Evolutionary conservation across 805 yeast species (phyloP), one percentile per base, ranked within the genome.

Genomic region (Wickerhamomyces strasburgensis): DNA sequence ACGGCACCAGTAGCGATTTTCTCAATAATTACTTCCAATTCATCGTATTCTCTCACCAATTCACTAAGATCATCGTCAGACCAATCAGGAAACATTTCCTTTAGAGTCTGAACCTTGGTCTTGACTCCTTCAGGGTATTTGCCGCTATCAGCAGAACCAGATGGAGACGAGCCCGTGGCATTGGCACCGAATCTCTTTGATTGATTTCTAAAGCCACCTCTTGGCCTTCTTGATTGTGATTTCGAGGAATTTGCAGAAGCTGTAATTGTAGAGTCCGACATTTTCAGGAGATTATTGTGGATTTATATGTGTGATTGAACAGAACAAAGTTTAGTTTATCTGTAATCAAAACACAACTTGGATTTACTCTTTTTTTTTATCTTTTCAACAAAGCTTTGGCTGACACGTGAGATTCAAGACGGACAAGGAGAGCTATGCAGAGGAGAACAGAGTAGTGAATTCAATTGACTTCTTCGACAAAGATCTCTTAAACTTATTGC

Each of bases 61-160:
- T 81, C 75, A 31, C 70, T 64, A 57, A 93, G 76, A 58, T 93
- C 98, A 19, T 84, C 95, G 37, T 73, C 69, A 33, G 84, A 74
- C 98, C 98, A 93, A 57, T 85, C 96, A 30, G 97, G 95, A 67
- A 93, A 89, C 68, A 93, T 71, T 63, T 90, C 98, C 34, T 71
- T 61, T 50, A 90, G 73, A 26, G 84, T 75, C 37, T 62, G 62
- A 41, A 75, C 67, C 57, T 73, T 67, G 37, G 51, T 51, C 40
- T 58, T 58, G 31, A 54, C 42, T 33, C 59, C 66, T 29, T 62
- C 54, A 37, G 49, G 55, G 33, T 54, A 39, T 43, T 58, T 60
- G 25, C 7, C 25, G 10, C 44, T 35, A 11, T 28, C 38, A 23
- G 44, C 21, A 6, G 41, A 35, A 13, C 40, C 40, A 21, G 25